Base-by-base conservation (phyloP, 257 asterid genomes). In the Salvia miltiorrhiza region DNA sequence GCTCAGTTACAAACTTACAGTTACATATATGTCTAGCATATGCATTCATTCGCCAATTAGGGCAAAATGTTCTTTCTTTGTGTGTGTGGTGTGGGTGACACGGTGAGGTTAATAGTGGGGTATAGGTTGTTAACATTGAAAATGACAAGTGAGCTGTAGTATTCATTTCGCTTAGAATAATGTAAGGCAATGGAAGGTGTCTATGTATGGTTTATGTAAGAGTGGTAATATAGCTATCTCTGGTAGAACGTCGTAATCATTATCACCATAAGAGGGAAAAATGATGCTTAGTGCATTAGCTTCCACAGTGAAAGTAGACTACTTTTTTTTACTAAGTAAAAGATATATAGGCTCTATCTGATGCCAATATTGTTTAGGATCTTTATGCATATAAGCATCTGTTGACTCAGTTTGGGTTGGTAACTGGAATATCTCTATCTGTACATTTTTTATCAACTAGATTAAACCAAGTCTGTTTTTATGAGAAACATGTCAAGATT, bases 1-100 rank as follows among this genome's bases (percentile, higher is more conserved):
- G 53, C 33, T 58, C 20, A 40, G 39, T 54, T 70, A 7, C 37
- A 60, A n/a, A n/a, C n/a, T 55, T 70, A 4, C 40, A 62, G 67
- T 20, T 24, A 23, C 21, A 41, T 58, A 24, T 61, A 41, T 62
- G 67, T 10, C 28, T 53, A n/a, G 45, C 53, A 10, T 59, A 58
- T 56, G 61, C 41, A 21, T 48, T 23, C 32, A 20, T 39, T 73
- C 24, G 8, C 65, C 26, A 57, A 26, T 65, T 35, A 4, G 44
- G 39, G 55, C 53, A 9, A 37, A 17, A 26, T 9, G 3, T 64
- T 2, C 4, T 7, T 50, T 8, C 11, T 65, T 20, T 35, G 0
- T 26, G n/a, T 14, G 17, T 40, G 55, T 56, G 63, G 43, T 65
- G 76, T 37, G 55, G 13, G 33, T 23, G 55, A 8, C 28, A 5